Conservation (phyloP, 768 basidiomycete species). For the Hericium alpestre region DNA sequence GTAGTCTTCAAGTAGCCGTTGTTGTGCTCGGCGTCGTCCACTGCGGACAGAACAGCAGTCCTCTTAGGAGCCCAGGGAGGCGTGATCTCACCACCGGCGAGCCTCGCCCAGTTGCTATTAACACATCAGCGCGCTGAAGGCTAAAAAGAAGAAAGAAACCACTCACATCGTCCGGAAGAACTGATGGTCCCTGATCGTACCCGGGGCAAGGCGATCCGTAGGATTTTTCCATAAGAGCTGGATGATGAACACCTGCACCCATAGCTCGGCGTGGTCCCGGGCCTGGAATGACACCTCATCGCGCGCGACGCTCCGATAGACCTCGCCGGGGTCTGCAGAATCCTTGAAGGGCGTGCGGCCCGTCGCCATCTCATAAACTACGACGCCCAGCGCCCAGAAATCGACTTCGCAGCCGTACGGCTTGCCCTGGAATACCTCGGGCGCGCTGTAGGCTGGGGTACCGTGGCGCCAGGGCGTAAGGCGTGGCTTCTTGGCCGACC, state of each 20-base stretch:
- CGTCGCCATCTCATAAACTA: slow-evolving; percentile 76
- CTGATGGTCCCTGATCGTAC: background rate
- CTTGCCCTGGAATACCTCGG: slow-evolving; percentile 3
- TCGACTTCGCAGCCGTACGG: slow-evolving; percentile 45
- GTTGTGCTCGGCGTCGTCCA: background rate
- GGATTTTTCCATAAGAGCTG: background rate
- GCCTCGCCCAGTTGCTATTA: background rate
- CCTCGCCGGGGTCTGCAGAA: background rate
- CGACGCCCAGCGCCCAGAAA: slow-evolving; percentile 95
- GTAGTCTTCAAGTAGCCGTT: background rate
- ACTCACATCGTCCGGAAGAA: slow-evolving; percentile 1
- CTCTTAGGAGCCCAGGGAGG: background rate
- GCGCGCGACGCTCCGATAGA: background rate
- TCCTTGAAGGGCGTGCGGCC: slow-evolving; percentile 1
- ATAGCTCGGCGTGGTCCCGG: background rate
- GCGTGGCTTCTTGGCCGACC: too few relatives aligned
- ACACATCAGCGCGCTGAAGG: background rate
- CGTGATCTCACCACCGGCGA: background rate
- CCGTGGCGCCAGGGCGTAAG: background rate
- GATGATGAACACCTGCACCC: background rate
- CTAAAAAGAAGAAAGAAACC: background rate
- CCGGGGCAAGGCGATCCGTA: background rate
- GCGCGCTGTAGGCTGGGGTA: slow-evolving; percentile 4
- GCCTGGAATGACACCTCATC: background rate
- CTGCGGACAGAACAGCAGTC: background rate